A percentile compares a stretch with the other conserved stretches of the same genome.
Evolutionary conservation across 169 alveolate species (phyloP).

Genomic region (Plasmodium cynomolgi): DNA sequence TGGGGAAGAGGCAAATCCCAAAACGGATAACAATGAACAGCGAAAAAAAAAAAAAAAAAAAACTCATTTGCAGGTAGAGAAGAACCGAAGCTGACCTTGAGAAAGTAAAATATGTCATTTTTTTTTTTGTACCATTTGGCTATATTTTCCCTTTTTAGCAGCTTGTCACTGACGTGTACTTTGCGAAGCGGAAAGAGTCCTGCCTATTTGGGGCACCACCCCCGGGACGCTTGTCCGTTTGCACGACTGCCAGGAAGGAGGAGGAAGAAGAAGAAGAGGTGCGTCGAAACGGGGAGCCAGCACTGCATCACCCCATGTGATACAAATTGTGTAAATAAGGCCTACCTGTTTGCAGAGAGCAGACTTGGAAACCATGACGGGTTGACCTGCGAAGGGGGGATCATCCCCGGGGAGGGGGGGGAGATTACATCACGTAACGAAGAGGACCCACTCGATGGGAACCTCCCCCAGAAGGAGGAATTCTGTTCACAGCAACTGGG

Average conservation of each 20-base stretch:
- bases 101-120: conserved; percentile 6
- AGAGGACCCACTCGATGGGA: not conserved
- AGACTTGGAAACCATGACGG: not conserved
- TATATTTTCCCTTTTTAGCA: not conserved
- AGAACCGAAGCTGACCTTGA: not conserved
- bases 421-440: not conserved
- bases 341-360: not conserved
- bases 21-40: not conserved
- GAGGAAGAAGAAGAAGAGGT: not conserved
- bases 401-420: not conserved
- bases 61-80: not conserved
- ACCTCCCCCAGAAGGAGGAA: not conserved
- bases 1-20: not conserved
- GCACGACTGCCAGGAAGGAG: not conserved
- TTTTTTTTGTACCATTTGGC: not conserved
- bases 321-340: not conserved
- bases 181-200: not conserved
- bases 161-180: not conserved
- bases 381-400: not conserved
- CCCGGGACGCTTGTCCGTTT: not conserved
- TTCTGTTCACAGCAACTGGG: not conserved
- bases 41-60: not conserved
- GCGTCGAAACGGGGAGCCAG: not conserved
- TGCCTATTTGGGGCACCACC: not conserved
- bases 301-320: not conserved